phyloP scores from a whole-genome alignment of 306 rosid genomes.

The Luffa acutangula region DNA sequence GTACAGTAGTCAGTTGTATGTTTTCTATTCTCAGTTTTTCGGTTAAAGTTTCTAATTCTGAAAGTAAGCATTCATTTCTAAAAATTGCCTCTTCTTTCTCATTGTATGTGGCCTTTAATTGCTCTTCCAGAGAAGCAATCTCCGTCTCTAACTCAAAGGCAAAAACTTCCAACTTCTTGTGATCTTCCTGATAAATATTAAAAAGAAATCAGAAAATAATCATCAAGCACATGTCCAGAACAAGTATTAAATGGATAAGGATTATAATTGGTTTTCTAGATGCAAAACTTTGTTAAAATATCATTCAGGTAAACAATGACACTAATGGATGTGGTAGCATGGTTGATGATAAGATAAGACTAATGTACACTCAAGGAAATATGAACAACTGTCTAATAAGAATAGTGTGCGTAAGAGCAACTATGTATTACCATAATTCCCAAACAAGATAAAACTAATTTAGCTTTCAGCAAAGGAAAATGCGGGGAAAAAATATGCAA shows the following conservation, averaged over 20 bases:
- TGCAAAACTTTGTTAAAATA: background rate
- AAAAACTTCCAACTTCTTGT: conserved; percentile 51
- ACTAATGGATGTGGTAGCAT: background rate
- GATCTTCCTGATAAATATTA: conserved; percentile 51
- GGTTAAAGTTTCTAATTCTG: conserved; percentile 47
- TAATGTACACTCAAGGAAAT: background rate
- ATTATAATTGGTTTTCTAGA: background rate
- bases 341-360: background rate
- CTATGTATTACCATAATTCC: background rate
- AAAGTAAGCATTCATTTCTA: conserved; percentile 42
- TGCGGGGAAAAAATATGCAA: background rate
- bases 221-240: background rate
- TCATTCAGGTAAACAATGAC: background rate
- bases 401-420: background rate
- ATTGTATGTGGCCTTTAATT: conserved; percentile 26
- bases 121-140: conserved; percentile 53
- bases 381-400: background rate
- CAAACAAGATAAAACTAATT: background rate
- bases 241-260: background rate
- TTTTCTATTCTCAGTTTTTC: conserved; percentile 41
- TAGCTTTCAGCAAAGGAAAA: background rate
- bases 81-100: conserved; percentile 56
- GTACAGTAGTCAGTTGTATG: conserved; percentile 35
- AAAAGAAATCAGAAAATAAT: background rate
- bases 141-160: conserved; percentile 66